A percentile compares a stretch with the other conserved stretches of the same genome.
Evolutionary conservation across 768 basidiomycete species (phyloP).

Genomic region (Xerocomus potaroensis): DNA sequence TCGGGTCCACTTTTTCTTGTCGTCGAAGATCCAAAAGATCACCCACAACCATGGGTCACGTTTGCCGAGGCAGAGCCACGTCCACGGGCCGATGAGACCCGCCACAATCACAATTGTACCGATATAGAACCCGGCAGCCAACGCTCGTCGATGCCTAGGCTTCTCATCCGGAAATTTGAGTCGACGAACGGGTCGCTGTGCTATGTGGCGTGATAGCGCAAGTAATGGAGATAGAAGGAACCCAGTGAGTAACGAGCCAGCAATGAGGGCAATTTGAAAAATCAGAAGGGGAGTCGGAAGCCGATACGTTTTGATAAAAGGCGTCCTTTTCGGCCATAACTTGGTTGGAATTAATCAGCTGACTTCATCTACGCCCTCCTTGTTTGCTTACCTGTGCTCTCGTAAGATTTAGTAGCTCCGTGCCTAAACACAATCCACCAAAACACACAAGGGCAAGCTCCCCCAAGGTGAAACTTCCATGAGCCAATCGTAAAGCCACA

Average conservation of each 20-base stretch:
- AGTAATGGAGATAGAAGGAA: constrained; percentile 93
- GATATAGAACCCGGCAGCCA: constrained; percentile 81
- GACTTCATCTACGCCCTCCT: neutral
- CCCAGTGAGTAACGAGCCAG: constrained; percentile 88
- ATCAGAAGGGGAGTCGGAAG: constrained; percentile 88
- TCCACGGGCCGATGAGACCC: constrained; percentile 87
- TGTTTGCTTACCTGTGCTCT: constrained; percentile 61
- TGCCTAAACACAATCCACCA: constrained; percentile 79
- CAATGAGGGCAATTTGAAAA: constrained; percentile 90
- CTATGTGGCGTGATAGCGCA: constrained; percentile 86
- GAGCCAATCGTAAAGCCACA: constrained; percentile 81
- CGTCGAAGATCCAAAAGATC: constrained; percentile 72
- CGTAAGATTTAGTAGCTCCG: constrained; percentile 85
- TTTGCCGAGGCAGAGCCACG: constrained; percentile 76
- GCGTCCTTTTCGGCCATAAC: constrained; percentile 78
- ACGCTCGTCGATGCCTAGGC: constrained; percentile 70
- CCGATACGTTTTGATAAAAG: constrained; percentile 88
- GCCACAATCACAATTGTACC: constrained; percentile 75
- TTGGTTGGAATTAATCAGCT: constrained; percentile 26
- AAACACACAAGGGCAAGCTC: constrained; percentile 88
- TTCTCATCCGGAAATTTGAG: constrained; percentile 82
- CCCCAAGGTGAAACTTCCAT: constrained; percentile 93
- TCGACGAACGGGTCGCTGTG: constrained; percentile 78
- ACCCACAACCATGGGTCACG: constrained; percentile 89
- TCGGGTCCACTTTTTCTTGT: constrained; percentile 73